Evolutionary conservation across 2,329 filamentous ascomycete species (phyloP).

Genomic region (Leptographium procerum): DNA sequence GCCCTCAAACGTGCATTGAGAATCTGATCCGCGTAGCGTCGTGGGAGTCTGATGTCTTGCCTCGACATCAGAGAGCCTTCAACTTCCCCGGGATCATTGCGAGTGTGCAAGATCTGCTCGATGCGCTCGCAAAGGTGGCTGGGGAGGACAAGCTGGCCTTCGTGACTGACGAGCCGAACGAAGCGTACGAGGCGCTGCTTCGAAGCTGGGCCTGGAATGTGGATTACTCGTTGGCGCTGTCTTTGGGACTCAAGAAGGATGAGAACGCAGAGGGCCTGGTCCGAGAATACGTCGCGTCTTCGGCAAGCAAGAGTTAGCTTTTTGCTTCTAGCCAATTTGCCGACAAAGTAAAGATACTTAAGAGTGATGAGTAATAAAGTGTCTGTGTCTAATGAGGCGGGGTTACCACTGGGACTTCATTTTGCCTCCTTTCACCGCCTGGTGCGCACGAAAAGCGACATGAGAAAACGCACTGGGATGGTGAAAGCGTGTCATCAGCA

Average conservation of each 20-base stretch:
- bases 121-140: slow-evolving; percentile 42
- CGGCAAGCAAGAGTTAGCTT: not conserved
- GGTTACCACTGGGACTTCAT: not conserved
- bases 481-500: not conserved
- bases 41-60: slow-evolving; percentile 29
- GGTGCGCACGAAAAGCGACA: slow-evolving; percentile 6
- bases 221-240: slow-evolving; percentile 38
- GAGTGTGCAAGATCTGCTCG: slow-evolving; percentile 48
- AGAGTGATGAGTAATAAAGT: not conserved
- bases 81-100: slow-evolving; percentile 48
- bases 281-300: slow-evolving; percentile 38
- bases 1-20: slow-evolving; percentile 37
- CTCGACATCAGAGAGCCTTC: slow-evolving; percentile 36
- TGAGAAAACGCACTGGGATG: not conserved
- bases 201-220: slow-evolving; percentile 49
- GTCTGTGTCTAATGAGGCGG: too few relatives aligned
- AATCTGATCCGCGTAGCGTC: slow-evolving; percentile 38
- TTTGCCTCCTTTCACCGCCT: slow-evolving; percentile 9
- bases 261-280: slow-evolving; percentile 42
- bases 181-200: slow-evolving; percentile 43
- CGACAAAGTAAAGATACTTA: not conserved
- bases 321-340: too few relatives aligned
- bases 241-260: slow-evolving; percentile 40
- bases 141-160: slow-evolving; percentile 41
- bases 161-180: slow-evolving; percentile 42